These are phyloP conservation scores for Zea luxurians DNA, from an alignment of 176 grass and related monocot genomes.

Conservation along the genomic window DNA sequence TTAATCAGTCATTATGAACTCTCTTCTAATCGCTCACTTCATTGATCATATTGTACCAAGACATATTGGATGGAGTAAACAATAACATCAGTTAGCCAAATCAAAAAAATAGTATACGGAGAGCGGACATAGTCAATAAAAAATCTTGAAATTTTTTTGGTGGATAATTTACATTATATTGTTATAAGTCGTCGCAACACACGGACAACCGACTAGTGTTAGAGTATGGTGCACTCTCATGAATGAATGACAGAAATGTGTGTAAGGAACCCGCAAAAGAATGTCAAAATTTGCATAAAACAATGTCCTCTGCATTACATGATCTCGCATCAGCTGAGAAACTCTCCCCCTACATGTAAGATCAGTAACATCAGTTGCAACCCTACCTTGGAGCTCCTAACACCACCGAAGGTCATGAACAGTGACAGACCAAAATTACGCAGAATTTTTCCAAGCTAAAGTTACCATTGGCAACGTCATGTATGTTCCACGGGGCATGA, in stretches of 20 bases:
- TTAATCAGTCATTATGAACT: too few relatives aligned
- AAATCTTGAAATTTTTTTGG: too few relatives aligned
- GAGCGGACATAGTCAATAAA: too few relatives aligned
- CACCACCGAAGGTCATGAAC: background rate
- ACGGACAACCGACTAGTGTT: too few relatives aligned
- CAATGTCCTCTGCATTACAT: conserved; percentile 24
- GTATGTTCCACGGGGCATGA: conserved; percentile 4
- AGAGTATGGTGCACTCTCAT: background rate
- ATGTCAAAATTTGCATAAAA: conserved; percentile 44
- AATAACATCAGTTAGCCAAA: too few relatives aligned
- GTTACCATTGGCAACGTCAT: background rate
- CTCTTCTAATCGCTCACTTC: too few relatives aligned
- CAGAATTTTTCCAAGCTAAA: background rate
- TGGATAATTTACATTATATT: too few relatives aligned
- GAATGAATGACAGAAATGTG: background rate
- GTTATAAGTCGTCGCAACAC: too few relatives aligned
- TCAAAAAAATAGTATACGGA: too few relatives aligned
- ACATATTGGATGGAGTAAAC: too few relatives aligned
- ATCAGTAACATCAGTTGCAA: conserved; percentile 22
- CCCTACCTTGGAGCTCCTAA: background rate
- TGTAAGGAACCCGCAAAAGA: background rate
- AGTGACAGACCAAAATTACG: conserved; percentile 21
- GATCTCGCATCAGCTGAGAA: conserved; percentile 11
- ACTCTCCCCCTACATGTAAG: conserved; percentile 5
- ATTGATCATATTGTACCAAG: too few relatives aligned